Evolutionary conservation across 106 monocot species (phyloP).

Genomic region (Platanthera zijinensis): DNA sequence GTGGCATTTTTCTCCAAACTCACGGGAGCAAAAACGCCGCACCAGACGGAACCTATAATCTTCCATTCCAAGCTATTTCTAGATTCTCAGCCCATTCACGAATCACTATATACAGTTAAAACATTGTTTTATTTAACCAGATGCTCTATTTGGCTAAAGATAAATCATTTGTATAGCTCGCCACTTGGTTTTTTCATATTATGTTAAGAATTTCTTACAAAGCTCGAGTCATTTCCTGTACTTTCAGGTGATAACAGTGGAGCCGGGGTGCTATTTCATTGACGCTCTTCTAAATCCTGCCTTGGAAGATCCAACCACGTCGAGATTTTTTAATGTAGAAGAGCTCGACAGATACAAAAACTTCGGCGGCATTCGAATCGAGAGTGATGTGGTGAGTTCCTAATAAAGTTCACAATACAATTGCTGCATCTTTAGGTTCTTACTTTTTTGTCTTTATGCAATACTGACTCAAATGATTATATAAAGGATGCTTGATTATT

Average conservation of each 20-base stretch:
- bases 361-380: conserved; percentile 95
- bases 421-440: not conserved
- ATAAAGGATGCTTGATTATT: not conserved
- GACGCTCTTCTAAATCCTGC: conserved; percentile 74
- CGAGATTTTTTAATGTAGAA: conserved; percentile 55
- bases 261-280: conserved; percentile 97
- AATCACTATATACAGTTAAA: too few species aligned
- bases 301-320: conserved; percentile 37
- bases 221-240: not conserved
- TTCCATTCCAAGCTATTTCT: too few species aligned
- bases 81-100: too few species aligned
- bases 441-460: not conserved
- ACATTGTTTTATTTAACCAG: too few species aligned
- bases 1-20: too few species aligned
- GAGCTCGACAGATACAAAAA: conserved; percentile 47
- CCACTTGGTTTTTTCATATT: too few species aligned
- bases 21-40: too few species aligned
- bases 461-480: not conserved
- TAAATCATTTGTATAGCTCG: too few species aligned
- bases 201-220: too few species aligned
- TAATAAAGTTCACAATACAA: not conserved
- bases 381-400: conserved; percentile 87
- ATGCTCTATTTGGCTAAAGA: too few species aligned
- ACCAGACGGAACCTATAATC: too few species aligned
- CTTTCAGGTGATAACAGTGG: conserved; percentile 87